Evolutionary conservation across 2,329 filamentous ascomycete genomes (phyloP).

Genomic region (Blastomyces emzantsi): DNA sequence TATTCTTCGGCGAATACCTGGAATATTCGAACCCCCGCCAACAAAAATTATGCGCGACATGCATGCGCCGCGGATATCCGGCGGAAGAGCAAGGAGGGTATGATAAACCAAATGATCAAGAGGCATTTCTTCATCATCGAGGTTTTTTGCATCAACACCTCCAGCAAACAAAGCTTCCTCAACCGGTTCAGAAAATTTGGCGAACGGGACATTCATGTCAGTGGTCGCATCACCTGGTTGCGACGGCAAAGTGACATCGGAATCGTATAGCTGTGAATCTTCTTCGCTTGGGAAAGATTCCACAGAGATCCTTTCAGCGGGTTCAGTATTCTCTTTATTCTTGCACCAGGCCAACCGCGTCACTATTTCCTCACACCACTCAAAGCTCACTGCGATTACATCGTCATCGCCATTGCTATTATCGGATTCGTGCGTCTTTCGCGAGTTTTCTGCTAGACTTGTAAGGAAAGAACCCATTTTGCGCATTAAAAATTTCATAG

Average conservation of each 20-base stretch:
- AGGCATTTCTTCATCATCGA: constrained; percentile 81
- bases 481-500: constrained; percentile 61
- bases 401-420: constrained; percentile 24
- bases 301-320: not conserved
- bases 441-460: constrained; percentile 18
- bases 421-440: constrained; percentile 1
- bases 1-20: constrained; percentile 69
- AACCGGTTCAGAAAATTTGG: constrained; percentile 61
- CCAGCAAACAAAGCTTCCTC: constrained; percentile 64
- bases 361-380: constrained; percentile 72
- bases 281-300: not conserved
- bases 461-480: constrained; percentile 49
- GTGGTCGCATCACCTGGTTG: constrained; percentile 32
- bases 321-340: constrained; percentile 14
- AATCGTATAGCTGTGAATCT: constrained; percentile 31
- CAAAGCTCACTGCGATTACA: constrained; percentile 52
- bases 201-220: constrained; percentile 56
- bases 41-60: constrained; percentile 84
- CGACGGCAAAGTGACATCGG: constrained; percentile 36
- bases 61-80: constrained; percentile 75
- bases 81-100: constrained; percentile 62
- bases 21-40: constrained; percentile 68
- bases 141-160: constrained; percentile 44
- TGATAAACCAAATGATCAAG: constrained; percentile 68
- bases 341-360: constrained; percentile 71